Evolutionary conservation across 2,329 filamentous ascomycete genomes (phyloP).

Genomic region (Teratosphaeria epicoccoides): DNA sequence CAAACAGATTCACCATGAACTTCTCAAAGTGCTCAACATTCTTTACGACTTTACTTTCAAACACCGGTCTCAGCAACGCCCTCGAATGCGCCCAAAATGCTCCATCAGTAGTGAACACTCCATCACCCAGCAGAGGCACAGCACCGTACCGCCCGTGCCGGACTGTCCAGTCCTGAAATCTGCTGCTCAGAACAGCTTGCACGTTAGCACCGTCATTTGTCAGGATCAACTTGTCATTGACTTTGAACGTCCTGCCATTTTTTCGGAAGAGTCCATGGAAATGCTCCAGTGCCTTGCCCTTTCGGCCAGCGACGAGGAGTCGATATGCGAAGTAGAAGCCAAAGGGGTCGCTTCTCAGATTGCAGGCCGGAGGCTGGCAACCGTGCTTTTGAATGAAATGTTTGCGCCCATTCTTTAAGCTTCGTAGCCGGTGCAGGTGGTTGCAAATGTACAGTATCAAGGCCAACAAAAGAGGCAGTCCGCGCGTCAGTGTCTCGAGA

Average conservation of each 20-base stretch:
- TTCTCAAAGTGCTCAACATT: constrained; percentile 11
- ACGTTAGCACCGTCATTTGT: not conserved
- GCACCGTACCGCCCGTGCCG: not conserved
- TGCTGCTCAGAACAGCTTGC: not conserved
- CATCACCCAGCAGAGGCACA: not conserved
- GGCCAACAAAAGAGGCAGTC: not conserved
- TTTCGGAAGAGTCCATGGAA: not conserved
- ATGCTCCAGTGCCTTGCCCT: not conserved
- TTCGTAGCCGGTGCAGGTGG: not conserved
- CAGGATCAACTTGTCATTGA: not conserved
- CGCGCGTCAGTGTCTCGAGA: not conserved
- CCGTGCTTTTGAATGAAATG: not conserved
- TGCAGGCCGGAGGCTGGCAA: not conserved
- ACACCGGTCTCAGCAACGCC: constrained; percentile 16
- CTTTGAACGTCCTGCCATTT: not conserved
- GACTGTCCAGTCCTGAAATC: not conserved
- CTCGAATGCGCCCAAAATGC: constrained; percentile 20
- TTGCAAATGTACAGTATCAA: not conserved
- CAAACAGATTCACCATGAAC: constrained; percentile 7
- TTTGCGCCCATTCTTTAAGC: not conserved
- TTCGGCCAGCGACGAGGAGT: not conserved
- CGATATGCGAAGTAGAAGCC: not conserved
- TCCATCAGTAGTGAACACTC: constrained; percentile 19
- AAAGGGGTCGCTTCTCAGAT: not conserved
- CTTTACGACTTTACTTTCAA: constrained; percentile 14